Conservation (phyloP, 192 early-diverging fungal species). For the Backusella westeae region DNA sequence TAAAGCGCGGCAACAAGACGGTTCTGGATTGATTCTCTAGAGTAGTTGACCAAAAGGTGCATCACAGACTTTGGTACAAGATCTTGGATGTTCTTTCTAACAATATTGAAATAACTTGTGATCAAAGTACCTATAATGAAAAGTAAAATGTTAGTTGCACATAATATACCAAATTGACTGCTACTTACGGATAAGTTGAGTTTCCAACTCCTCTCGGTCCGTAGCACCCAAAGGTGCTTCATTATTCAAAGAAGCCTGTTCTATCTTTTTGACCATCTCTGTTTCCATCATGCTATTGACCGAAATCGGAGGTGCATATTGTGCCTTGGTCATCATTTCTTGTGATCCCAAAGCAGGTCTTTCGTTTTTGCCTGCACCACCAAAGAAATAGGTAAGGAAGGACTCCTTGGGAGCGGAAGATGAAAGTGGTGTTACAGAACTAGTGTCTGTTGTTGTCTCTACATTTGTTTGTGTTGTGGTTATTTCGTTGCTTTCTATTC, state of each 20-base stretch:
- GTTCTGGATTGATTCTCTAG: slow-evolving; percentile 73
- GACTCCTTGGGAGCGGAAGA: slow-evolving; percentile 36
- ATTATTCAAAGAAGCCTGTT: slow-evolving; percentile 40
- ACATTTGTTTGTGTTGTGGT: background rate
- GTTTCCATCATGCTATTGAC: slow-evolving; percentile 38
- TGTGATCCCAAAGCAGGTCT: slow-evolving; percentile 31
- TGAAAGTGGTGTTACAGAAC: background rate
- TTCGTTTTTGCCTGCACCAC: slow-evolving; percentile 40
- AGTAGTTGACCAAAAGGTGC: slow-evolving; percentile 77
- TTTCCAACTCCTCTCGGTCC: slow-evolving; percentile 72
- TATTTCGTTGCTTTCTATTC: slow-evolving; percentile 6
- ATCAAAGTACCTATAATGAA: slow-evolving; percentile 51
- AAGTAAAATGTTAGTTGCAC: background rate
- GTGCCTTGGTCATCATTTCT: slow-evolving; percentile 21
- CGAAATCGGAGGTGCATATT: slow-evolving; percentile 31
- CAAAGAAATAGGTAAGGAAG: slow-evolving; percentile 47
- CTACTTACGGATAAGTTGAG: slow-evolving; percentile 69
- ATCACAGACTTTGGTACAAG: slow-evolving; percentile 81
- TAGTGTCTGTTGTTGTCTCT: background rate
- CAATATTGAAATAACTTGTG: slow-evolving; percentile 75
- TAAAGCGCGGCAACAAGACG: slow-evolving; percentile 73
- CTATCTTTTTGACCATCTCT: slow-evolving; percentile 34
- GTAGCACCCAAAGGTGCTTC: slow-evolving; percentile 21
- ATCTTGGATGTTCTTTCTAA: slow-evolving; percentile 78
- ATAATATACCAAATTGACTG: background rate